Evolutionary conservation across 352 stramenopile genomes (phyloP).

Genomic region (Phytophthora kernoviae): DNA sequence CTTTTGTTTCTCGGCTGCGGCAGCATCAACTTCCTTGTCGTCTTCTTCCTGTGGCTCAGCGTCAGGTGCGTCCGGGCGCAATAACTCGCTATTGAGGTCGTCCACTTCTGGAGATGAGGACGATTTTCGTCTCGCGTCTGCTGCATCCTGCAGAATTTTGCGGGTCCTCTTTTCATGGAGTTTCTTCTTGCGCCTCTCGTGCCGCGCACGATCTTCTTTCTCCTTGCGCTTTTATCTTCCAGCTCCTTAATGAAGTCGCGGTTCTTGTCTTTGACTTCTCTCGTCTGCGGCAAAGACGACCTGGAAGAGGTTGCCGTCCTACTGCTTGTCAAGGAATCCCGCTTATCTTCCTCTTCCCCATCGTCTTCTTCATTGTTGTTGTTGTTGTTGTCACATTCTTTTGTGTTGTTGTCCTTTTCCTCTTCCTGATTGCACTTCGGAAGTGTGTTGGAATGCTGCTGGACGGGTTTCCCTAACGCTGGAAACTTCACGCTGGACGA

Average conservation of each 20-base stretch:
- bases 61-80: neutral
- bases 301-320: conserved; percentile 18
- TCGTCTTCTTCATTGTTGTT: conserved; percentile 29
- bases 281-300: conserved; percentile 11
- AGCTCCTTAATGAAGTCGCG: conserved; percentile 72
- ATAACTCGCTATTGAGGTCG: conserved; percentile 14
- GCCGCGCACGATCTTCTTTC: conserved; percentile 49
- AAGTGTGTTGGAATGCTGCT: conserved; percentile 12
- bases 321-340: conserved; percentile 19
- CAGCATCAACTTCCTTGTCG: conserved; percentile 18
- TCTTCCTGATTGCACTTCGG: conserved; percentile 51
- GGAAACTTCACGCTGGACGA: conserved; percentile 42
- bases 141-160: conserved; percentile 58
- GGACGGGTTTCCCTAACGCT: conserved; percentile 33
- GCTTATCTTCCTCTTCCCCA: conserved; percentile 29
- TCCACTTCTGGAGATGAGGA: conserved; percentile 23
- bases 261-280: conserved; percentile 49
- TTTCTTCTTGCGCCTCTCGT: conserved; percentile 59
- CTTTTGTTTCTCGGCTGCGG: conserved; percentile 24
- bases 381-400: conserved; percentile 13
- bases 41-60: conserved; percentile 31
- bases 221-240: conserved; percentile 78
- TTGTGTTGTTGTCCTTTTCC: conserved; percentile 16
- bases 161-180: conserved; percentile 61
- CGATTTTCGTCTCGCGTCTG: conserved; percentile 36